phyloP scores from a whole-genome alignment of 2,329 filamentous ascomycete genomes.

The Berkeleyomyces basicola region DNA sequence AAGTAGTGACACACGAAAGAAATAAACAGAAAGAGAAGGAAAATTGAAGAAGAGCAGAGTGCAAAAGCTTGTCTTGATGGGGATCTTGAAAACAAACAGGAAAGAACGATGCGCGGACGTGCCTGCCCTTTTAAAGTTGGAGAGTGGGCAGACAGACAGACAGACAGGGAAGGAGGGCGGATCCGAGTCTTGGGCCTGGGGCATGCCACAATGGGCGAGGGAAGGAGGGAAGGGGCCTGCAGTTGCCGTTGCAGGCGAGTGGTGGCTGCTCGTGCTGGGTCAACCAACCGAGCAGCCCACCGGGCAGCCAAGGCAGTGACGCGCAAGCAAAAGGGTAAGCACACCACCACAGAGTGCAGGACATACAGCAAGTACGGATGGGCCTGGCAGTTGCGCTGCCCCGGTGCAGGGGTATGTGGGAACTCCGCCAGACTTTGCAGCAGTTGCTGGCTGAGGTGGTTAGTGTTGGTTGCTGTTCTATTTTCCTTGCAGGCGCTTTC shows the following conservation, averaged over 20 bases:
- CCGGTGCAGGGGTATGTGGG: too few relatives aligned
- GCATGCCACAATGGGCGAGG: background rate
- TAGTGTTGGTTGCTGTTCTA: too few relatives aligned
- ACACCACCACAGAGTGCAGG: background rate
- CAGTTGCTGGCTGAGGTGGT: too few relatives aligned
- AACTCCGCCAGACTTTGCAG: too few relatives aligned
- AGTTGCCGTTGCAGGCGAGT: background rate
- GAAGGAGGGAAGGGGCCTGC: background rate
- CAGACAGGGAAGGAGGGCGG: too few relatives aligned
- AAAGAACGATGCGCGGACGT: background rate
- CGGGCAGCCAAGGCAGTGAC: background rate
- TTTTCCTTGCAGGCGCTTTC: too few relatives aligned
- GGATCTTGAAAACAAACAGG: background rate
- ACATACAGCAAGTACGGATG: too few relatives aligned
- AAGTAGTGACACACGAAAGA: background rate
- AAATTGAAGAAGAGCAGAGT: background rate
- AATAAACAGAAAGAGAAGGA: slow-evolving; percentile 1
- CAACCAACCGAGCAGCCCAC: background rate
- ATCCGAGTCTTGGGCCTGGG: too few relatives aligned
- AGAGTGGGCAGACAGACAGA: background rate
- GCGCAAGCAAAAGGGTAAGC: background rate
- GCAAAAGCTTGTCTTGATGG: slow-evolving; percentile 1
- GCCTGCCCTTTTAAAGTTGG: background rate
- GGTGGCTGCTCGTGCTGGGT: background rate
- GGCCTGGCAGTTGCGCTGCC: too few relatives aligned